phyloP scores from a whole-genome alignment of 1,284 basidiomycete species.

The Ustilago sp. region DNA sequence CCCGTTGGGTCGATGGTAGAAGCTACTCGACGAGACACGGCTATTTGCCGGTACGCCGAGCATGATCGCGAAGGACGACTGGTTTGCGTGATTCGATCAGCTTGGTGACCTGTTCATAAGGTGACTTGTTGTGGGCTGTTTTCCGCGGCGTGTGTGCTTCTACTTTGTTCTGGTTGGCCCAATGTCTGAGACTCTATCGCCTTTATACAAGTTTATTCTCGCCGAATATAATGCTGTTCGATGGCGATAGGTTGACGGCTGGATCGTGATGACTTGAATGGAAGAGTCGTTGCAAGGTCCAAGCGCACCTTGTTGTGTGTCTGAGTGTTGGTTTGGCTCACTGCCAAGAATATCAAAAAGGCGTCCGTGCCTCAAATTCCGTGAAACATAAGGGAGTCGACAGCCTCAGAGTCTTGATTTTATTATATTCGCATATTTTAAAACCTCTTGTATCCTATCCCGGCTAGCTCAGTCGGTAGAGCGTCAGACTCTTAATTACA shows the following conservation, averaged over 20 bases:
- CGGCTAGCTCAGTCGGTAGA: slow-evolving; percentile 70
- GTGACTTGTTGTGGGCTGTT: neutral
- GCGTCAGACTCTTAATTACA: slow-evolving; percentile 68
- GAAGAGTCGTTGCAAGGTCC: neutral
- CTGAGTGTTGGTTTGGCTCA: neutral
- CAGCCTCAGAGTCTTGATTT: neutral
- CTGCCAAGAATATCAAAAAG: neutral
- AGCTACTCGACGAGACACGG: slow-evolving; percentile 34
- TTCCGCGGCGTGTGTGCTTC: neutral
- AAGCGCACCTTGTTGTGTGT: neutral
- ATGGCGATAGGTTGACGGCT: neutral
- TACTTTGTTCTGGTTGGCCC: neutral
- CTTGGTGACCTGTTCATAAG: neutral
- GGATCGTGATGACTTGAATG: neutral
- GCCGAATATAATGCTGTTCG: neutral
- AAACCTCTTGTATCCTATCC: slow-evolving; percentile 20
- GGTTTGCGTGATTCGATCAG: neutral
- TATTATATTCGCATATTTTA: neutral
- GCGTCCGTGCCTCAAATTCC: neutral
- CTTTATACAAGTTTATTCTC: neutral
- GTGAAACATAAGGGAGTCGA: neutral
- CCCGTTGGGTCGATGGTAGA: slow-evolving; percentile 30
- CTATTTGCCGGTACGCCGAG: slow-evolving; percentile 46
- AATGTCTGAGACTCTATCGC: neutral
- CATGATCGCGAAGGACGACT: slow-evolving; percentile 10